Percentiles rank a stretch among this genome's conserved stretches.
Evolutionary conservation across 1,284 basidiomycete genomes (phyloP).

Genomic region (Mrakiaceae sp.): DNA sequence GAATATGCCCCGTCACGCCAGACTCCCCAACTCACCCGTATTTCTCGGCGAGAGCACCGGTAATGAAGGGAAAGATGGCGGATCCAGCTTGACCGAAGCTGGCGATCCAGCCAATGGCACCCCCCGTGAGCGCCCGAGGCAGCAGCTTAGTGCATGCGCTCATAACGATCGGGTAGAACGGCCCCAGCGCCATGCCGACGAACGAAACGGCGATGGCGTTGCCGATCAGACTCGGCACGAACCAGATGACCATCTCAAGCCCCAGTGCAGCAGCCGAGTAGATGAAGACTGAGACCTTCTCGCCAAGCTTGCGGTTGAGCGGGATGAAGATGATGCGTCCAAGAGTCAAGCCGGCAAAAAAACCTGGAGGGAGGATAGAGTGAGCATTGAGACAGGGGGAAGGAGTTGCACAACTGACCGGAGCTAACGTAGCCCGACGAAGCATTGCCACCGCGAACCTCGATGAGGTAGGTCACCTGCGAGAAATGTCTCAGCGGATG

Average conservation of each 20-base stretch:
- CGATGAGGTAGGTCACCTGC: constrained; percentile 37
- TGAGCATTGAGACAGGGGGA: constrained; percentile 3
- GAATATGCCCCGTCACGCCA: not conserved
- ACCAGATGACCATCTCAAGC: constrained; percentile 47
- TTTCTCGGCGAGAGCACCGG: constrained; percentile 43
- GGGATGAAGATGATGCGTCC: constrained; percentile 42
- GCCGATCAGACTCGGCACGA: constrained; percentile 45
- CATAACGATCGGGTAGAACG: constrained; percentile 40
- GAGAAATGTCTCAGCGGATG: no score
- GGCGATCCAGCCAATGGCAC: constrained; percentile 47
- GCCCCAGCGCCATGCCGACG: constrained; percentile 45
- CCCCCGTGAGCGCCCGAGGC: constrained; percentile 44
- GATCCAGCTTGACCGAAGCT: constrained; percentile 43
- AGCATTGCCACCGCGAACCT: constrained; percentile 40
- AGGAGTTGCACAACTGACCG: constrained; percentile 37
- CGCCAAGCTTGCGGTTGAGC: constrained; percentile 44
- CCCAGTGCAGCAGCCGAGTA: constrained; percentile 23
- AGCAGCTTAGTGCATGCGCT: constrained; percentile 42
- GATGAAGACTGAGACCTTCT: constrained; percentile 32
- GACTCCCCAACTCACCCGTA: constrained; percentile 28
- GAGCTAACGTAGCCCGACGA: constrained; percentile 44
- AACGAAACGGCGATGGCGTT: constrained; percentile 45
- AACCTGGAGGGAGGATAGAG: not conserved
- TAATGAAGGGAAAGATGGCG: constrained; percentile 47
- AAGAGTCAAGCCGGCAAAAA: constrained; percentile 35